Base-by-base conservation (phyloP, 2,329 filamentous ascomycete species). In the Penicillium janthinellum region DNA sequence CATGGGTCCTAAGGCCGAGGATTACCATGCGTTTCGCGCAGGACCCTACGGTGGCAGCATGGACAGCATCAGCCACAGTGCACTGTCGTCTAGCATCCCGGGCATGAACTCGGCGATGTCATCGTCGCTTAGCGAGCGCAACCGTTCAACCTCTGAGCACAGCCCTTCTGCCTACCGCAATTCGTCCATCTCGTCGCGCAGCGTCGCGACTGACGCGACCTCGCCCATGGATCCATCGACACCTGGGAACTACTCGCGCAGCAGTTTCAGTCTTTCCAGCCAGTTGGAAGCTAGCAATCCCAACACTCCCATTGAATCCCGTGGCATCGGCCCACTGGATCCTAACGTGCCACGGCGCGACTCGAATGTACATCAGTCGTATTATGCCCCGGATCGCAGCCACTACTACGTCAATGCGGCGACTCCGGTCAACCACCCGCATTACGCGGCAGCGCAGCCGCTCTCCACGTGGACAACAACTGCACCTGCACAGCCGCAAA, bases 151-250 rank as follows among this genome's bases (percentile, higher is more conserved):
- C 25, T 73, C 74, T 2, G 72, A 75, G 15, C 71, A 74, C 60
- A 75, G 72, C 55, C 69, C 71, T 1, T 69, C 72, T 2, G 70
- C 74, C 11, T 78, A 79, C 57, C 73, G 77, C 50, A 78, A 76
- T 42, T 73, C 75, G 3, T 77, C 76, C 8, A 71, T 78, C 25
- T 75, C 76, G 12, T 75, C 73, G 22, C 73, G 76, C 44, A 76
- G 70, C 54, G 69, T 76, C 39, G 68, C 73, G 7, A 72, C 76
- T 12, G 77, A 78, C 48, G 71, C 71, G 1, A 73, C 76, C 12
- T 76, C 75, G 2, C 72, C 74, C 1, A 73, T 78, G 56, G 76
- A 78, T 54, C 70, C 75, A 4, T 64, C 75, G 6, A 75, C 75
- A 0, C 71, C 75, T 0, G 70, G 63, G 20, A 73, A 73, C 10